Evolutionary conservation across 2,329 filamentous ascomycete genomes (phyloP).

Genomic region (Penicillium oxalicum): DNA sequence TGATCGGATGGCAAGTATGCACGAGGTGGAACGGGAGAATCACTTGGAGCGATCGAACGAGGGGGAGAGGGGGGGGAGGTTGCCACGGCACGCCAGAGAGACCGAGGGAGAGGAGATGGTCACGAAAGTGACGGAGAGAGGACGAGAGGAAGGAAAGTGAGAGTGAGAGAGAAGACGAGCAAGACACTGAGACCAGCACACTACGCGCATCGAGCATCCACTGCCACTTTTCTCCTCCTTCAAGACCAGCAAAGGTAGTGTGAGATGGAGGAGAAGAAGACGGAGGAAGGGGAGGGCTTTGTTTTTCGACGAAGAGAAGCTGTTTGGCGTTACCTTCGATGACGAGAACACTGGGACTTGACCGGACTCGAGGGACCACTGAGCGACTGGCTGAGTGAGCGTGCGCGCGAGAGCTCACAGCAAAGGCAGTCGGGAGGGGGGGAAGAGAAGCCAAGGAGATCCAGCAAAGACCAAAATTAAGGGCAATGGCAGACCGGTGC

Average conservation of each 20-base stretch:
- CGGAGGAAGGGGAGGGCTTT: not conserved
- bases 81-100: no score
- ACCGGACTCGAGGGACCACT: not conserved
- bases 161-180: no score
- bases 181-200: no score
- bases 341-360: slow-evolving; percentile 6
- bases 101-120: no score
- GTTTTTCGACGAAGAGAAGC: not conserved
- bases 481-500: not conserved
- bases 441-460: not conserved
- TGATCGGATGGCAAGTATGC: slow-evolving; percentile 1
- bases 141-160: no score
- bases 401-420: not conserved
- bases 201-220: no score
- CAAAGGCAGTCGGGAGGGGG: not conserved
- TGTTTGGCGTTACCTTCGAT: slow-evolving; percentile 8
- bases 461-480: no score
- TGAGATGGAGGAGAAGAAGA: not conserved
- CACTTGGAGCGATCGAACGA: no score
- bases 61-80: no score
- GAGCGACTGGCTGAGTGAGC: no score
- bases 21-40: not conserved
- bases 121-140: no score
- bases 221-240: no score
- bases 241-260: not conserved